Evolutionary conservation across 1,284 basidiomycete genomes (phyloP).

Genomic region (Tremellales sp.): DNA sequence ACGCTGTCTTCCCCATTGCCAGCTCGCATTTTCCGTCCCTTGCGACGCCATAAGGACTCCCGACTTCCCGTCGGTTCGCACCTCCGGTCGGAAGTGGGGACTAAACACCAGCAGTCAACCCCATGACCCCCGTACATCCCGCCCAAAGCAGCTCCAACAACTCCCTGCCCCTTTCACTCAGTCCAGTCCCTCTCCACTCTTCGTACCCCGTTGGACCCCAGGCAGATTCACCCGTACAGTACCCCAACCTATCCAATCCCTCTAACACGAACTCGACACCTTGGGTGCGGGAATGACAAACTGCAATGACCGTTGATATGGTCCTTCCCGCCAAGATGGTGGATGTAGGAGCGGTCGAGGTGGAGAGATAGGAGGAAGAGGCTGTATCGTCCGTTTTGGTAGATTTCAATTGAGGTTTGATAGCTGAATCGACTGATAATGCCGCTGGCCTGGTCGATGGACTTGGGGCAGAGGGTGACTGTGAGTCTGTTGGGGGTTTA

Average conservation of each 20-base stretch:
- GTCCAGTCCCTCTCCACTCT: slow-evolving; percentile 46
- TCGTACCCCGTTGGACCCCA: slow-evolving; percentile 50
- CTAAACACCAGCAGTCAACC: too few species aligned
- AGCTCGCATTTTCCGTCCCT: too few species aligned
- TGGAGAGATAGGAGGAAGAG: background rate
- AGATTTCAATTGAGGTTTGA: background rate
- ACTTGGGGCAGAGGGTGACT: too few species aligned
- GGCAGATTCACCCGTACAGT: slow-evolving; percentile 45
- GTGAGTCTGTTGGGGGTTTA: background rate
- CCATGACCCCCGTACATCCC: slow-evolving; percentile 46
- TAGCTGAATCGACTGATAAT: background rate
- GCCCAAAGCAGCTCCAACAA: slow-evolving; percentile 46
- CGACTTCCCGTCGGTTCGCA: too few species aligned
- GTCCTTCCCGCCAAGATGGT: slow-evolving; percentile 25
- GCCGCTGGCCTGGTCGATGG: background rate
- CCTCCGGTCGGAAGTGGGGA: too few species aligned
- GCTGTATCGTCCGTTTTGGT: background rate
- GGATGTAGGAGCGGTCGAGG: background rate
- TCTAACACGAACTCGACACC: slow-evolving; percentile 50
- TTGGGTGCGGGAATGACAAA: slow-evolving; percentile 45
- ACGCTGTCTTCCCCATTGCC: too few species aligned
- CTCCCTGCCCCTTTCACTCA: slow-evolving; percentile 42
- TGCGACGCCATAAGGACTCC: too few species aligned
- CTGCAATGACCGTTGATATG: slow-evolving; percentile 48
- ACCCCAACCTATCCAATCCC: slow-evolving; percentile 45